Evolutionary conservation across 768 basidiomycete species (phyloP), one percentile per base, ranked within the genome.

Genomic region (Tubosaeta brunneosetosa): DNA sequence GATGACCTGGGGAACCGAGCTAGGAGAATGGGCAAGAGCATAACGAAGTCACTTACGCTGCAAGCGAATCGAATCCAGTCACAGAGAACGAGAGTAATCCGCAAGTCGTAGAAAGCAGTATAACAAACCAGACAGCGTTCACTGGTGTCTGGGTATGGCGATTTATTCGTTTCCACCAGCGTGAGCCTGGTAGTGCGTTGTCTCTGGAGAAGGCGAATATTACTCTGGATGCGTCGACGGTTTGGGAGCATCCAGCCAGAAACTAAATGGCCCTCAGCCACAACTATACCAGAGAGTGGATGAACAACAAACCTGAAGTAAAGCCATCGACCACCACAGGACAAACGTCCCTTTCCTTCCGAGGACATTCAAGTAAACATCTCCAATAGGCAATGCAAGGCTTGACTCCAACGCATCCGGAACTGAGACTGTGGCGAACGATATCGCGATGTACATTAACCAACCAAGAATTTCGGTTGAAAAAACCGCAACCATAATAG

Each of bases 141-240:
- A 72, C 66, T 0, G 74, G 75, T 8, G 67, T 73, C 36, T 61
- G 61, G 1, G 69, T 71, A 14, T 47, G 47, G 1, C 32, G 57
- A 22, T 22, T 22, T 22, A 22, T 22, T 22, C 22, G 22, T 22
- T 22, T 22, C 22, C 22, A 22, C 64, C 62, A 71, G 22, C 62
- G 61, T 1, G 73, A 73, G 11, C 72, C 71, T 4, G 73, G 73
- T 9, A 73, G 58, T 12, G 70, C 74, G 43, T 71, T 61, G 42
- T 74, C 74, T 10, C 74, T 53, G 9, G 61, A 65, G 59, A 77
- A 75, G 26, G 76, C 75, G 45, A 76, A 78, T 27, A 77, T 65
- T 25, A 76, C 76, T 37, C 76, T 71, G 14, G 77, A 76, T 19
- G 74, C 76, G 55, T 77, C 76, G 25, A 78, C 67, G 47, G 64